Conservation (phyloP, 1,284 basidiomycete genomes). For the Gomphus sp. region DNA sequence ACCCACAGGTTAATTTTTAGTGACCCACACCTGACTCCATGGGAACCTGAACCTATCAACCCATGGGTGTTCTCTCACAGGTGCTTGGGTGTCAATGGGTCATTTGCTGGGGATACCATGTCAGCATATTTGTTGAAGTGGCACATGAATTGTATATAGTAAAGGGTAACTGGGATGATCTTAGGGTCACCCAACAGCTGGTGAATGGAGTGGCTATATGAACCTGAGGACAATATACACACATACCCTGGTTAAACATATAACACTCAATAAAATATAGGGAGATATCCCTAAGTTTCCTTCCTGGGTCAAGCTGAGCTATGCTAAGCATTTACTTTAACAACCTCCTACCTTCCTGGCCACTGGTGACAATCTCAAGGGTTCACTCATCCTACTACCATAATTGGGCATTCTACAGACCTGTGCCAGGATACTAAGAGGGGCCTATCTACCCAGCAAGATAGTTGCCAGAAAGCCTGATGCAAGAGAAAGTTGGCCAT, state of each 20-base stretch:
- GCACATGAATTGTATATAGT: too few relatives aligned
- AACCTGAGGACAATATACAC: conserved; percentile 15
- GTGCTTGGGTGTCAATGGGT: too few relatives aligned
- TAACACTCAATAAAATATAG: conserved; percentile 70
- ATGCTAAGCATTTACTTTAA: conserved; percentile 69
- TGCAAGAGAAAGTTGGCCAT: conserved; percentile 60
- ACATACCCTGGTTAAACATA: conserved; percentile 65
- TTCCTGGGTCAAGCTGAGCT: conserved; percentile 48
- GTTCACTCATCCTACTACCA: conserved; percentile 67
- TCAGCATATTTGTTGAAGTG: too few relatives aligned
- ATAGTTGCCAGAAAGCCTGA: conserved; percentile 65
- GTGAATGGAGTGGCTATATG: too few relatives aligned
- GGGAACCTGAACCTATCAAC: too few relatives aligned
- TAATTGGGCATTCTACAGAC: conserved; percentile 45
- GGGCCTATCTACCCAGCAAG: conserved; percentile 59
- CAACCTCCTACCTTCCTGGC: conserved; percentile 56
- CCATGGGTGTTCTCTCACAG: too few relatives aligned
- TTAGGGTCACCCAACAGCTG: too few relatives aligned
- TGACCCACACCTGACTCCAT: too few relatives aligned
- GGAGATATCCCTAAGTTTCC: conserved; percentile 56
- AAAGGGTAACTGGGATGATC: too few relatives aligned
- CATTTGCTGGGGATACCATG: too few relatives aligned
- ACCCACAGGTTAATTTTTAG: too few relatives aligned
- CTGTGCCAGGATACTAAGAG: conserved; percentile 63
- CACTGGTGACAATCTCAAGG: conserved; percentile 67